phyloP scores from a whole-genome alignment of 495 filamentous ascomycete species.

The Thermochaetoides thermophila region DNA sequence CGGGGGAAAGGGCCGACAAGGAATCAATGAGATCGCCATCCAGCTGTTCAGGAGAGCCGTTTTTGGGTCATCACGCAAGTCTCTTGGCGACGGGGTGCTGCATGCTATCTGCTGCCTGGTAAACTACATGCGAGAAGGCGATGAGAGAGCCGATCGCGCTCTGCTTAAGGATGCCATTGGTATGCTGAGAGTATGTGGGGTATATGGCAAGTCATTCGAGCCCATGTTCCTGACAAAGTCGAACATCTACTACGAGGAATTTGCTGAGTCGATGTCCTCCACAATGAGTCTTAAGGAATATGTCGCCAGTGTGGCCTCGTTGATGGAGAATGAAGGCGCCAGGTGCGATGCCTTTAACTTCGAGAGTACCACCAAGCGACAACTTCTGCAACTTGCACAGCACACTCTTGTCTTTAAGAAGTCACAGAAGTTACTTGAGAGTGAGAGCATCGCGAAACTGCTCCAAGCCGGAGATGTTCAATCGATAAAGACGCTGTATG shows the following conservation, averaged over 20 bases:
- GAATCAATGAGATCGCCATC: conserved; percentile 43
- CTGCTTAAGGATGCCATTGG: conserved; percentile 57
- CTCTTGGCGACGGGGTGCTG: conserved; percentile 36
- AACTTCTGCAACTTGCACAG: conserved; percentile 56
- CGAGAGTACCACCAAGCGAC: conserved; percentile 64
- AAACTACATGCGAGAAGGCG: conserved; percentile 47
- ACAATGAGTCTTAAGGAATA: conserved; percentile 50
- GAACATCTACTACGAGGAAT: conserved; percentile 43
- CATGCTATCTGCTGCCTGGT: conserved; percentile 65
- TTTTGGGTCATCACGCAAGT: conserved; percentile 23
- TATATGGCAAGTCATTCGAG: conserved; percentile 71
- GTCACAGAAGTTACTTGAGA: conserved; percentile 44
- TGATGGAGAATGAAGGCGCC: conserved; percentile 54
- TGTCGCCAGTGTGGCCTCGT: conserved; percentile 45
- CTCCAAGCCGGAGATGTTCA: conserved; percentile 48
- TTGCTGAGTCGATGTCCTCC: conserved; percentile 45
- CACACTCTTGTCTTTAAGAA: conserved; percentile 47
- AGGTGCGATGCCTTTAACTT: conserved; percentile 69
- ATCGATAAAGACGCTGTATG: conserved; percentile 62
- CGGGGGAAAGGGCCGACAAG: conserved; percentile 29
- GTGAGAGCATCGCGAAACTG: conserved; percentile 48
- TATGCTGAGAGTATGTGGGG: conserved; percentile 66
- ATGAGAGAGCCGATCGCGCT: conserved; percentile 32
- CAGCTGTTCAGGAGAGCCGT: conserved; percentile 44
- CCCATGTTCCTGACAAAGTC: conserved; percentile 55